Conservation (phyloP, 306 rosid species). For the Quercus suber region DNA sequence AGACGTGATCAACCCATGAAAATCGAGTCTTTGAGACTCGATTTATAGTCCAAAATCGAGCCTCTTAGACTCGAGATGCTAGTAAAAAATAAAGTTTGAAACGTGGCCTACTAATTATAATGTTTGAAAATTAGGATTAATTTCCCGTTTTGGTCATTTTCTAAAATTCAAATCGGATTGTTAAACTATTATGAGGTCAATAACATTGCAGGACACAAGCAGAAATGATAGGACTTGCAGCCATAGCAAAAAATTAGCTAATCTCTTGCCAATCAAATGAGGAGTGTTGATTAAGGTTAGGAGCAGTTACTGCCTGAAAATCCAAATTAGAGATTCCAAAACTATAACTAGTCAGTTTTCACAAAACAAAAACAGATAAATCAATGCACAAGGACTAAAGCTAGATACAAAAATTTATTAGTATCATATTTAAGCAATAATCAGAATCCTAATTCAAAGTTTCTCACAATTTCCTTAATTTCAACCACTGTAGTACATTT, state of each 20-base stretch:
- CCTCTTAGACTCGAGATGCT: no score
- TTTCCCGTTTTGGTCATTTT: no score
- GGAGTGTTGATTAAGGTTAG: conserved; percentile 42
- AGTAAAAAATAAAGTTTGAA: no score
- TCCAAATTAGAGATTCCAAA: conserved; percentile 19
- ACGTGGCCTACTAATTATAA: no score
- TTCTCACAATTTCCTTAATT: neutral
- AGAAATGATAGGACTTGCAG: neutral
- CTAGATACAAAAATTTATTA: conserved; percentile 2
- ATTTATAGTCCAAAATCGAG: no score
- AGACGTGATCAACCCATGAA: no score
- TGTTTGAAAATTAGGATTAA: no score
- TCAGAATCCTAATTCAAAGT: neutral
- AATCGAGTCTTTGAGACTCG: no score
- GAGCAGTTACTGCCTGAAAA: conserved; percentile 47
- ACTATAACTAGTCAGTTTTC: conserved; percentile 12
- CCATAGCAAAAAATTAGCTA: conserved; percentile 44
- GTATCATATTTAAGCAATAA: neutral
- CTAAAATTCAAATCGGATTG: no score
- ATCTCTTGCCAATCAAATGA: conserved; percentile 97
- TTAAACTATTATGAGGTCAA: no score
- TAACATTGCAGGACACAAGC: neutral
- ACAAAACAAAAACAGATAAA: conserved; percentile 1
- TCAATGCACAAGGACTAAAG: neutral
- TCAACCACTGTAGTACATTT: no score